These are phyloP conservation scores for Helicocarpus griseus DNA, from an alignment of 2,329 filamentous ascomycete species.

Conservation along the genomic window DNA sequence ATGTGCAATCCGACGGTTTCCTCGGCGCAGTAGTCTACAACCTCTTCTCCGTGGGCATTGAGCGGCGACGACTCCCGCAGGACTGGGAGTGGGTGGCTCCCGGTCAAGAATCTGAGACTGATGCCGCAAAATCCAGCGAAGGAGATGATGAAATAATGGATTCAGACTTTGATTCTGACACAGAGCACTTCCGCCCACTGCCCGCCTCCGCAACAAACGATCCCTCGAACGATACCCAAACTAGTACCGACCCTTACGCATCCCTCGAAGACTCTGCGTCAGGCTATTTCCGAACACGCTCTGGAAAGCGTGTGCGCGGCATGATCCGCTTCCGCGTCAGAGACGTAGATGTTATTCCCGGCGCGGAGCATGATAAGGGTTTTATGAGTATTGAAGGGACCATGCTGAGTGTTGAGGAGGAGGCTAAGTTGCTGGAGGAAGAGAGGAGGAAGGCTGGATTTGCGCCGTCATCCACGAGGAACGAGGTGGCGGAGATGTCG, in stretches of 20 bases:
- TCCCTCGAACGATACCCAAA: conserved; percentile 23
- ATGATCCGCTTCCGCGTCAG: conserved; percentile 68
- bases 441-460: conserved; percentile 36
- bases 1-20: conserved; percentile 80
- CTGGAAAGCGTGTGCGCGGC: conserved; percentile 60
- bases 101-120: conserved; percentile 24
- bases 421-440: conserved; percentile 48
- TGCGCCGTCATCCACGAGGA: conserved; percentile 20
- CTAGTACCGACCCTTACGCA: conserved; percentile 21
- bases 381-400: conserved; percentile 82
- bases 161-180: conserved; percentile 26
- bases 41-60: conserved; percentile 83
- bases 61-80: conserved; percentile 61
- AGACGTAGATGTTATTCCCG: conserved; percentile 65
- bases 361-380: conserved; percentile 60
- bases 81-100: conserved; percentile 72
- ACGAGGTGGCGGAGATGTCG: conserved; percentile 11
- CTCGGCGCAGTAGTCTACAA: conserved; percentile 84
- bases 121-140: conserved; percentile 7
- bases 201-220: conserved; percentile 15
- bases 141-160: conserved; percentile 17
- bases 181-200: conserved; percentile 32
- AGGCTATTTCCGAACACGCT: conserved; percentile 67
- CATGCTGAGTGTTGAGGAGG: conserved; percentile 62
- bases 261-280: conserved; percentile 46